Conservation (phyloP, 257 asterid species). For the Solanum chmielewskii region DNA sequence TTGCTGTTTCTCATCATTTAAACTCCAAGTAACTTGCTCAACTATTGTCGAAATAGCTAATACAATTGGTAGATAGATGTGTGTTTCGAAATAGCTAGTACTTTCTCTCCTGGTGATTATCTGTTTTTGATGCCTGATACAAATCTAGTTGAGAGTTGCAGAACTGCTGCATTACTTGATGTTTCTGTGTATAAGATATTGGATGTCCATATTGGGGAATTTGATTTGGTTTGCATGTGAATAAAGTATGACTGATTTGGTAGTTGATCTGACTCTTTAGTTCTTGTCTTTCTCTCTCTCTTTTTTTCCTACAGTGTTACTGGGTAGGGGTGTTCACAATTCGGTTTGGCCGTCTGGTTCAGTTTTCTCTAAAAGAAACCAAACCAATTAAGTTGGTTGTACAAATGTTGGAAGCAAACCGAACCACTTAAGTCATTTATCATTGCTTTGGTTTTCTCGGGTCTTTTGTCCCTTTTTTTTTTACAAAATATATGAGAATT, state of each 20-base stretch:
- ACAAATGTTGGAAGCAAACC: too few relatives aligned
- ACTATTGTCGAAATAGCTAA: neutral
- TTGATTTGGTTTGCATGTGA: neutral
- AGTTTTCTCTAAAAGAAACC: neutral
- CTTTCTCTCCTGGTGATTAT: neutral
- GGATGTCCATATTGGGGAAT: neutral
- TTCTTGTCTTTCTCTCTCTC: neutral
- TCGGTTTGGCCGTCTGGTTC: neutral
- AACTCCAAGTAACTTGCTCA: conserved; percentile 50
- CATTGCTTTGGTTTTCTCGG: neutral
- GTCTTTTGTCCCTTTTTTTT: neutral
- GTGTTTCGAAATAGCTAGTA: neutral
- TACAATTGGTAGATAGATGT: neutral
- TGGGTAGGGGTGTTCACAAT: neutral
- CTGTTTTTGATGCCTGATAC: neutral
- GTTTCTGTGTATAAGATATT: neutral
- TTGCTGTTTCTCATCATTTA: conserved; percentile 92
- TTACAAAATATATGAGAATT: neutral
- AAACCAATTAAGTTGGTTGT: neutral
- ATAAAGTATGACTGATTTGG: neutral
- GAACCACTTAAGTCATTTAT: neutral
- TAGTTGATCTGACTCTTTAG: neutral
- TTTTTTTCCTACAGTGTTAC: neutral
- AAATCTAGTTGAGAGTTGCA: neutral
- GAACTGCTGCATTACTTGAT: neutral